These are phyloP conservation scores for Metroxylon sagu DNA, from an alignment of 176 grass and related monocot species.

Conservation along the genomic window DNA sequence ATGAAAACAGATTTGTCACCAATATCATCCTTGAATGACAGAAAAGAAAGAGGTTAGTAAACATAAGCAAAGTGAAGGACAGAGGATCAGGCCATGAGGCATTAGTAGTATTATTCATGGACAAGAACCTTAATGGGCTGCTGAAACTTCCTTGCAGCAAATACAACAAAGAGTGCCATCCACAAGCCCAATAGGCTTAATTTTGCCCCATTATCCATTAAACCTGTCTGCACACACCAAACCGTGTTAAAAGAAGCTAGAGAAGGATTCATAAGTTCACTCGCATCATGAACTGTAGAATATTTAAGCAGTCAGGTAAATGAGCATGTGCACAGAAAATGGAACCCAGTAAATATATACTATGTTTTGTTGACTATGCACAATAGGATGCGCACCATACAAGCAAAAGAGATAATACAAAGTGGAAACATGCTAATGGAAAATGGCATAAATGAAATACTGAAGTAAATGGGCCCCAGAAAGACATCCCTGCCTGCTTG, in stretches of 20 bases:
- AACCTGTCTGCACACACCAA: constrained; percentile 34
- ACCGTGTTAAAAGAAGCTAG: not conserved
- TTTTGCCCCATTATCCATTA: constrained; percentile 67
- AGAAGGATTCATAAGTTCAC: not conserved
- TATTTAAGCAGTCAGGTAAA: too few relatives aligned
- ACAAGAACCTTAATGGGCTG: constrained; percentile 73
- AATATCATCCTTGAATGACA: constrained; percentile 51
- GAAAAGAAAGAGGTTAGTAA: not conserved
- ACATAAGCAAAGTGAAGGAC: too few relatives aligned
- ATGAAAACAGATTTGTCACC: constrained; percentile 94
- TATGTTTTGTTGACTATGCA: too few relatives aligned
- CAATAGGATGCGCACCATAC: not conserved
- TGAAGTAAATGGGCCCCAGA: too few relatives aligned
- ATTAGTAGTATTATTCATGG: too few relatives aligned
- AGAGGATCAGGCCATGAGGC: too few relatives aligned
- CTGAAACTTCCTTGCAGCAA: constrained; percentile 81
- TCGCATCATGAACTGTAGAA: too few relatives aligned
- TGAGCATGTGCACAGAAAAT: too few relatives aligned
- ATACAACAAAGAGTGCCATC: constrained; percentile 68
- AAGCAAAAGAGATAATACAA: not conserved
- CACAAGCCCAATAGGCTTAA: constrained; percentile 48
- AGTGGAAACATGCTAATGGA: too few relatives aligned
- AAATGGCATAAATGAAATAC: too few relatives aligned
- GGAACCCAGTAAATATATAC: too few relatives aligned
- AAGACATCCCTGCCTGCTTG: too few relatives aligned